Conservation (phyloP, 192 early-diverging fungal species). For the Umbelopsis sp. region DNA sequence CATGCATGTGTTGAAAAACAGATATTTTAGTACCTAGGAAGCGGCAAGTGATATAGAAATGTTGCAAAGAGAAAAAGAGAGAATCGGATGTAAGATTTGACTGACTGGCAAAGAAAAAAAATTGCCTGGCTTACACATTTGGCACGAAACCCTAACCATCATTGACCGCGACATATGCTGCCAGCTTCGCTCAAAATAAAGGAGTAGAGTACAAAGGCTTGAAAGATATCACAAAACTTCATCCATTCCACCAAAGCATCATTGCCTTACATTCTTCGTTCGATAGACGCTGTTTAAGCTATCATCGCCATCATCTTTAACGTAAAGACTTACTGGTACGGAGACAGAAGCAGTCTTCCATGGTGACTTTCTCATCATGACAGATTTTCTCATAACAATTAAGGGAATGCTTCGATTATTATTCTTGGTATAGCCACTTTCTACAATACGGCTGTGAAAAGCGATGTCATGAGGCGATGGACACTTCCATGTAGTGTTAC, state of each 20-base stretch:
- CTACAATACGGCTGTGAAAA: background rate
- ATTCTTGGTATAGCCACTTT: background rate
- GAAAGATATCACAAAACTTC: too few relatives aligned
- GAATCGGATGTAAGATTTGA: constrained; percentile 20
- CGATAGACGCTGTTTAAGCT: too few relatives aligned
- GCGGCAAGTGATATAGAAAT: constrained; percentile 16
- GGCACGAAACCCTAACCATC: background rate
- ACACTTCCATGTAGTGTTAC: background rate
- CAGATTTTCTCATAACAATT: background rate
- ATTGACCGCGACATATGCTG: background rate
- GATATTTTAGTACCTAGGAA: constrained; percentile 7
- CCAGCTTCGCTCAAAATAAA: background rate
- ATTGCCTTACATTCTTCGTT: too few relatives aligned
- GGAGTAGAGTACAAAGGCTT: too few relatives aligned
- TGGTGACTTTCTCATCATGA: background rate
- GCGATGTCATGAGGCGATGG: background rate
- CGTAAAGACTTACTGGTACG: too few relatives aligned
- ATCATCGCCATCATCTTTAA: too few relatives aligned
- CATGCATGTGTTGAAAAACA: background rate
- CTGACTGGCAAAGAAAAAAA: constrained; percentile 21
- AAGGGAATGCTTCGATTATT: background rate
- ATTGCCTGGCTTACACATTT: background rate
- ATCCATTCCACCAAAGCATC: too few relatives aligned
- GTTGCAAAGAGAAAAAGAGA: constrained; percentile 14
- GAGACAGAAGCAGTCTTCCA: too few relatives aligned